phyloP scores from a whole-genome alignment of 2,329 filamentous ascomycete species.

The Fusarium buxicola region DNA sequence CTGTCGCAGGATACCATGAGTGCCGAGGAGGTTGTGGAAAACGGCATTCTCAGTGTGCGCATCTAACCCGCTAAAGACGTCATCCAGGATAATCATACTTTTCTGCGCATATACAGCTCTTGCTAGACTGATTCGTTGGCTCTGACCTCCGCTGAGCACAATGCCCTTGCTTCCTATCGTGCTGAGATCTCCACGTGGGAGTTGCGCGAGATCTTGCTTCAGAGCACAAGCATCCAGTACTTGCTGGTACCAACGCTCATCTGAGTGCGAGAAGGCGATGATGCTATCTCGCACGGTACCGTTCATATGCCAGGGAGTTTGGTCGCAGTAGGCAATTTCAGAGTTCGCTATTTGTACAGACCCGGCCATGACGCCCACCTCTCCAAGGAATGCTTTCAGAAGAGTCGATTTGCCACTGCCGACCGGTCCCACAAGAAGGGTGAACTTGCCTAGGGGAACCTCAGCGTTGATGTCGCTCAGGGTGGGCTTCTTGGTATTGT shows the following conservation, averaged over 20 bases:
- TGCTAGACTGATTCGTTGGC: conserved; percentile 48
- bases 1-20: conserved; percentile 37
- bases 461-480: conserved; percentile 14
- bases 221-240: conserved; percentile 44
- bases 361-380: conserved; percentile 28
- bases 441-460: conserved; percentile 13
- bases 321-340: conserved; percentile 39
- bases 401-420: conserved; percentile 53
- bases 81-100: conserved; percentile 45
- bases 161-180: conserved; percentile 52
- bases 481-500: conserved; percentile 6
- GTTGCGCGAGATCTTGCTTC: conserved; percentile 41
- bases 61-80: conserved; percentile 50
- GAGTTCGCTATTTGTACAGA: conserved; percentile 11
- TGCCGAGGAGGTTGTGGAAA: conserved; percentile 42
- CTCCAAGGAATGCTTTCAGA: conserved; percentile 48
- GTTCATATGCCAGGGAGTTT: conserved; percentile 48
- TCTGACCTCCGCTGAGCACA: conserved; percentile 54
- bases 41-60: conserved; percentile 42
- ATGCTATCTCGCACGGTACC: conserved; percentile 51
- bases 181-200: conserved; percentile 50
- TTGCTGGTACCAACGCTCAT: conserved; percentile 46
- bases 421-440: conserved; percentile 50
- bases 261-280: conserved; percentile 41
- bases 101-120: conserved; percentile 47